Base-by-base conservation (phyloP, 2,329 filamentous ascomycete genomes). In the Talaromyces sp. region DNA sequence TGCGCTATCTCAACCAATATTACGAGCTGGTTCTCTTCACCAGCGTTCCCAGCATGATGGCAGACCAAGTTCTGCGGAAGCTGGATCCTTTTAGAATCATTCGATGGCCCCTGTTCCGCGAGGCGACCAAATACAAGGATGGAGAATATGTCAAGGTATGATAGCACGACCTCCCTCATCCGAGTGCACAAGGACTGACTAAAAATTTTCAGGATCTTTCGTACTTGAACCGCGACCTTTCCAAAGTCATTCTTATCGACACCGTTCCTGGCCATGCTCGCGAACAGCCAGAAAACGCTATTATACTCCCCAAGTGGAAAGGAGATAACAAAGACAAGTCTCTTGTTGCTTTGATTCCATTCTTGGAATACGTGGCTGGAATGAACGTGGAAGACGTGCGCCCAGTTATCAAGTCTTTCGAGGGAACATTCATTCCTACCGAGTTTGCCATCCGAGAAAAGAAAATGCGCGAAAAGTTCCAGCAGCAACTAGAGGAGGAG, bases 21-120 rank as follows among this genome's bases (percentile, higher is more conserved):
- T 99, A 97, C 73, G 95, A 99, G 76, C 82, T 99, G 58, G 95
- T 98, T 57, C 86, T 99, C 65, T 99, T 98, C 80, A 99, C 95
- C 32, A 90, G 86, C 43, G 88, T 95, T 53, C 92, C 93, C 0
- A 91, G 87, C 70, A 87, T 86, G 70, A 89, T 91, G 72, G 93
- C 88, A 29, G 92, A 97, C 67, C 91, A 91, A 26, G 84, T 99
- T 56, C 86, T 97, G 66, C 87, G 91, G 70, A 99, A 99, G 78
- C 82, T 99, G 62, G 95, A 99, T 72, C 95, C 93, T 38, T 98
- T 90, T 82, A 90, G 89, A 69, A 91, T 98, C 74, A 92, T 98
- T 74, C 89, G 93, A 79, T 98, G 92, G 89, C 92, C 93, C 1
- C 81, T 99, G 54, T 98, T 91, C 81, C 86, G 95, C 59, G 95